Conservation (phyloP, 192 early-diverging fungal species). For the Spizellomyces sp. region DNA sequence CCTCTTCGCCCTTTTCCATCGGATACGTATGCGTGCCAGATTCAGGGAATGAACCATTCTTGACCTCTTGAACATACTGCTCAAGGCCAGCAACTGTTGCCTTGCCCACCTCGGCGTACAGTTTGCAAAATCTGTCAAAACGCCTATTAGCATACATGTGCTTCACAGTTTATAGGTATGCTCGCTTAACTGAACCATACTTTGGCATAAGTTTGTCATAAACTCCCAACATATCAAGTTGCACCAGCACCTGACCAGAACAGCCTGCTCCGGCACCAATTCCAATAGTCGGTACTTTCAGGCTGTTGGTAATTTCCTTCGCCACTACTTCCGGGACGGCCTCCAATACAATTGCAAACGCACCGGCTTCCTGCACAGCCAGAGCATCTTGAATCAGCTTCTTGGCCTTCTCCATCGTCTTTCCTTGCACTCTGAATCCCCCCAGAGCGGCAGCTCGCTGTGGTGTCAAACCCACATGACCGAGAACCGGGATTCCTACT, state of each 20-base stretch:
- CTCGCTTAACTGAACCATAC: constrained; percentile 40
- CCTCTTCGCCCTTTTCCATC: constrained; percentile 60
- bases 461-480: constrained; percentile 94
- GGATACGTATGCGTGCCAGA: constrained; percentile 74
- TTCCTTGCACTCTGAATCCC: constrained; percentile 91
- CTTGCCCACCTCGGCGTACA: constrained; percentile 77
- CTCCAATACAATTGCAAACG: constrained; percentile 89
- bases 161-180: not conserved
- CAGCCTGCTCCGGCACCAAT: constrained; percentile 90
- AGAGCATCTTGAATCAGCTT: constrained; percentile 84
- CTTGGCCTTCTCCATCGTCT: constrained; percentile 63
- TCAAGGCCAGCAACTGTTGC: constrained; percentile 72
- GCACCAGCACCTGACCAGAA: constrained; percentile 94
- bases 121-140: constrained; percentile 78
- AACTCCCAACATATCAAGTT: constrained; percentile 87
- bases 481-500: constrained; percentile 92
- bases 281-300: constrained; percentile 92
- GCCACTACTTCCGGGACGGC: constrained; percentile 91
- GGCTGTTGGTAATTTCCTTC: constrained; percentile 72
- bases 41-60: constrained; percentile 73
- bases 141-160: not conserved
- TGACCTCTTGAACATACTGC: constrained; percentile 79
- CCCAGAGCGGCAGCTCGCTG: constrained; percentile 86
- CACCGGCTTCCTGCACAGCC: constrained; percentile 88
- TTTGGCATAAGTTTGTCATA: constrained; percentile 91